A percentile compares a stretch with the other conserved stretches of the same genome.
phyloP scores from a whole-genome alignment of 2,329 filamentous ascomycete species.

The Tolypocladium inflatum region DNA sequence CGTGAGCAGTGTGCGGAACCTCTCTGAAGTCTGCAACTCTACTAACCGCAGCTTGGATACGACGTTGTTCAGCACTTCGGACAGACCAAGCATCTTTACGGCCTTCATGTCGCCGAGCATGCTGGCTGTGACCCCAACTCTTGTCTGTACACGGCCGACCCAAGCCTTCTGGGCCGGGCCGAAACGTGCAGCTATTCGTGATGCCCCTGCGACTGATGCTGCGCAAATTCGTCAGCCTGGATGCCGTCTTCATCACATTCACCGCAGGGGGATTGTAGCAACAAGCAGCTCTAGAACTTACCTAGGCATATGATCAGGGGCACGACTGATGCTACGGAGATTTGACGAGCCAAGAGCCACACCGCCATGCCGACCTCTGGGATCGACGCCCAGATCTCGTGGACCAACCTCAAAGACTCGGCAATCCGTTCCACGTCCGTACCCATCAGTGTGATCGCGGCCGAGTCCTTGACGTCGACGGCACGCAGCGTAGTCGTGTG shows the following conservation, averaged over 20 bases:
- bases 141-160: neutral
- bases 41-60: neutral
- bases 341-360: conserved; percentile 1
- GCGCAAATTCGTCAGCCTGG: neutral
- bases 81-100: conserved; percentile 3
- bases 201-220: neutral
- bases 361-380: neutral
- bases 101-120: conserved; percentile 3
- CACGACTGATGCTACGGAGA: neutral
- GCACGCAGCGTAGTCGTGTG: neutral
- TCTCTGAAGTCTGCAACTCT: neutral
- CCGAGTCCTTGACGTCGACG: neutral
- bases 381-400: conserved; percentile 1
- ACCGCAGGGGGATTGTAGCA: neutral
- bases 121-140: neutral
- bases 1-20: neutral
- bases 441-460: neutral
- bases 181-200: neutral
- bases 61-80: neutral
- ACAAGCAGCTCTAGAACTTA: neutral
- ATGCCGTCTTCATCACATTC: neutral
- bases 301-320: neutral
- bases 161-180: conserved; percentile 1
- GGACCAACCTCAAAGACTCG: neutral
- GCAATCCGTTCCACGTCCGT: neutral